phyloP scores from a whole-genome alignment of 2,329 filamentous ascomycete genomes.

The Aureobasidium sp. region DNA sequence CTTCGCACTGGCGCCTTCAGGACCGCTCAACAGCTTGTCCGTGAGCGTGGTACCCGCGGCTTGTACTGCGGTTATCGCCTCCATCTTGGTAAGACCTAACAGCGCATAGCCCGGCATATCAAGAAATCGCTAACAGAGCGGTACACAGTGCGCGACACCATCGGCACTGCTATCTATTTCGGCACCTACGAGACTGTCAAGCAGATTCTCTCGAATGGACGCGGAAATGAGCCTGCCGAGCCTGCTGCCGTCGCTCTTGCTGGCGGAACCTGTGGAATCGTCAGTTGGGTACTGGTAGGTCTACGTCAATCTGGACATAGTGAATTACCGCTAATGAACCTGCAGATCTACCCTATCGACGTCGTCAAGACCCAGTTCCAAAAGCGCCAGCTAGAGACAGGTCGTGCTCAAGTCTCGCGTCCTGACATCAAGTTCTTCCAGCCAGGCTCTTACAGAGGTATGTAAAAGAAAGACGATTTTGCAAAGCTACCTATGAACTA shows the following conservation, averaged over 20 bases:
- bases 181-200: slow-evolving; percentile 85
- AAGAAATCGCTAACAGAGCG: background rate
- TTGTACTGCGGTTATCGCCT: slow-evolving; percentile 75
- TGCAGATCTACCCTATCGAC: slow-evolving; percentile 57
- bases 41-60: slow-evolving; percentile 63
- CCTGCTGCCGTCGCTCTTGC: slow-evolving; percentile 72
- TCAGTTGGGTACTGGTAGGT: slow-evolving; percentile 74
- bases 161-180: slow-evolving; percentile 81
- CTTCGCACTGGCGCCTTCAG: slow-evolving; percentile 25
- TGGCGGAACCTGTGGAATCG: slow-evolving; percentile 73
- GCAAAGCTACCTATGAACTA: background rate
- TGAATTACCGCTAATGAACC: background rate
- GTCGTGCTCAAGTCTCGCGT: slow-evolving; percentile 50
- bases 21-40: slow-evolving; percentile 72
- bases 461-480: slow-evolving; percentile 3
- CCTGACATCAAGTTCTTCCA: slow-evolving; percentile 75
- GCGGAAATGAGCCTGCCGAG: slow-evolving; percentile 66
- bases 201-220: slow-evolving; percentile 69
- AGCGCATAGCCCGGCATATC: slow-evolving; percentile 16
- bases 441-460: slow-evolving; percentile 70
- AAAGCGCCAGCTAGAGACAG: slow-evolving; percentile 67
- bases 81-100: slow-evolving; percentile 58
- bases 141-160: slow-evolving; percentile 64
- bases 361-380: slow-evolving; percentile 83
- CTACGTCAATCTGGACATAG: background rate